Conservation (phyloP, 73 alveolate species). For the Stentor roeselii region DNA sequence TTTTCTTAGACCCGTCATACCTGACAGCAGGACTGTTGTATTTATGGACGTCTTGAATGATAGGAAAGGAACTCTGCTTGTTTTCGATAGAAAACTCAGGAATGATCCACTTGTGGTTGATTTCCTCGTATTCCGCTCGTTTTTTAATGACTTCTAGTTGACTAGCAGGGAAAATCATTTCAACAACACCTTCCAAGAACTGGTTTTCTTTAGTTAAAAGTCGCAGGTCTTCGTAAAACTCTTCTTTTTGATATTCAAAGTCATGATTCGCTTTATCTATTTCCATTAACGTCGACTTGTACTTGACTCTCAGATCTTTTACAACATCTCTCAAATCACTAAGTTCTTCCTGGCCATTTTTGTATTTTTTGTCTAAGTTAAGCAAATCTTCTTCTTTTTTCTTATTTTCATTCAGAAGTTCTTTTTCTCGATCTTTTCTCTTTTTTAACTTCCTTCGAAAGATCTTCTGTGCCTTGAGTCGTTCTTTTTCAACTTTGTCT, state of each 20-base stretch:
- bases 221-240: constrained; percentile 44
- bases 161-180: constrained; percentile 38
- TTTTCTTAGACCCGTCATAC: neutral
- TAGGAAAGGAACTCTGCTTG: constrained; percentile 42
- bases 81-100: constrained; percentile 45
- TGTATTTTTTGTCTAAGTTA: constrained; percentile 44
- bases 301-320: constrained; percentile 13
- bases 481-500: constrained; percentile 58
- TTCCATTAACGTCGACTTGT: constrained; percentile 37
- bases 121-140: constrained; percentile 41
- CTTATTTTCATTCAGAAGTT: constrained; percentile 56
- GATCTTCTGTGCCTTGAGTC: constrained; percentile 57
- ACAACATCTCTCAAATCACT: constrained; percentile 33
- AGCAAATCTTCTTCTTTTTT: constrained; percentile 51
- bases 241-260: constrained; percentile 44
- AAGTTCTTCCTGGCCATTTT: constrained; percentile 40
- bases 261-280: constrained; percentile 40
- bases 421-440: constrained; percentile 56
- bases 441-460: constrained; percentile 52
- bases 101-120: constrained; percentile 34
- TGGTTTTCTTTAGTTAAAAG: constrained; percentile 37
- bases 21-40: neutral
- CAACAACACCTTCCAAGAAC: constrained; percentile 27
- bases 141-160: constrained; percentile 38
- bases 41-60: constrained; percentile 13